Percentiles rank a stretch among this genome's conserved stretches.
Conservation (phyloP, 148 eudicot species). For the Rhododendron ferrugineum region DNA sequence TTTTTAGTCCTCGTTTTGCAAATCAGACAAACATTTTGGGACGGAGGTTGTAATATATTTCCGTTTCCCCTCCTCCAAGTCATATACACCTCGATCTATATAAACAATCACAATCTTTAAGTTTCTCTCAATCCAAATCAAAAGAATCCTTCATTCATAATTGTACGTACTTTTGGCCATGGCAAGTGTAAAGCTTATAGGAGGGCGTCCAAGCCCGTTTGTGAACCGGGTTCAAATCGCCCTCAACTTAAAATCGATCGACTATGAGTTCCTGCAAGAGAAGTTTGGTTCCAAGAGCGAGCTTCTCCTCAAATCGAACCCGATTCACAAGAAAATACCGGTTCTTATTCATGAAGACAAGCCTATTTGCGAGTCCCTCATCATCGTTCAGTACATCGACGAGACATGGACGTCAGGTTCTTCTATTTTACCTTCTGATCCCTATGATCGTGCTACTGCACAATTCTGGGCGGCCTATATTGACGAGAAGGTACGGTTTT, state of each 20-base stretch:
- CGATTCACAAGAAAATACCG: conserved; percentile 28
- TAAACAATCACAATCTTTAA: not conserved
- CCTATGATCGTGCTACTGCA: conserved; percentile 28
- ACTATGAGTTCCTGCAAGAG: not conserved
- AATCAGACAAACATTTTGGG: too few species aligned
- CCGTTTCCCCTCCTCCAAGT: not conserved
- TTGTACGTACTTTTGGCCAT: not conserved
- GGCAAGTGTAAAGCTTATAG: not conserved
- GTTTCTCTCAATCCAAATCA: not conserved
- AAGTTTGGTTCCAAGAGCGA: conserved; percentile 11
- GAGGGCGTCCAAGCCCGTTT: not conserved
- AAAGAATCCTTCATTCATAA: not conserved
- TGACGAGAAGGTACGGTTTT: conserved; percentile 22
- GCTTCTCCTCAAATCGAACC: conserved; percentile 25
- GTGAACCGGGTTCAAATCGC: conserved; percentile 1
- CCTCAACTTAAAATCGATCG: not conserved
- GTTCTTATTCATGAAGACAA: conserved; percentile 23
- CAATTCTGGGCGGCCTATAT: conserved; percentile 29
- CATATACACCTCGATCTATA: not conserved
- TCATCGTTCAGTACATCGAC: conserved; percentile 28
- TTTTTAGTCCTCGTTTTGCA: too few species aligned
- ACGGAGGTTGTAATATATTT: too few species aligned
- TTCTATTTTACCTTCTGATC: conserved; percentile 23
- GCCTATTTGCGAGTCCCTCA: conserved; percentile 23
- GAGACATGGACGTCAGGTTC: conserved; percentile 23